Base-by-base conservation (phyloP, 768 basidiomycete species). In the Amanita pseudoporphyria region DNA sequence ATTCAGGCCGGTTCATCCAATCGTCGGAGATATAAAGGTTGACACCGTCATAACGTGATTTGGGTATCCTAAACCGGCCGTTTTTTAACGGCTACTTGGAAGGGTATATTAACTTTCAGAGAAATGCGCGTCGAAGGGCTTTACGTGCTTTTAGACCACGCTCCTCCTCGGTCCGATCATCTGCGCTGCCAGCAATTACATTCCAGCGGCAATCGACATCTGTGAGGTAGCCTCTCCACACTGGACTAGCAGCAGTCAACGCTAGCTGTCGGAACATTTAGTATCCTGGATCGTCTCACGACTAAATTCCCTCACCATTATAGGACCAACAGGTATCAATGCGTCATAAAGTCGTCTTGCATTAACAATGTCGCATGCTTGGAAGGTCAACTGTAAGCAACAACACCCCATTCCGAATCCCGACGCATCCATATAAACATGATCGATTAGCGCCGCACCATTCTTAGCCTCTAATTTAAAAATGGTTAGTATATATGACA, bases 371-470 rank as follows among this genome's bases (percentile, higher is more conserved):
- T 91, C 92, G 66, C 91, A 96, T 2, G 93, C 86, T 65, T 99
- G 96, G 70, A 98, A 97, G 10, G 96, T 99, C 53, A 98, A 74
- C 60, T 99, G 96, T 45, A 99, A 73, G 65, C 96, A 98, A 60
- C 91, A 95, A 57, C 95, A 98, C 6, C 96, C 96, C 96, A 98
- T 99, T 41, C 96, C 96, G 64, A 99, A 99, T 24, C 94, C 95
- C 96, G 98, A 98, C 7, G 96, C 94, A 64, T 99, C 94, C 62
- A 95, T n/a, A n/a, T n/a, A n/a, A n/a, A n/a, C n/a, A n/a, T n/a
- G n/a, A n/a, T n/a, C n/a, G n/a, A n/a, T n/a, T 82, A 90, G 73
- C 13, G 94, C 93, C 4, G 93, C 91, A 2, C 94, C 93, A 54
- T 82, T 75, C 67, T 83, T 88, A 1, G 93, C 93, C 72, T 96